Evolutionary conservation across 805 yeast genomes (phyloP).

Genomic region (Gaillardinia entomophila): DNA sequence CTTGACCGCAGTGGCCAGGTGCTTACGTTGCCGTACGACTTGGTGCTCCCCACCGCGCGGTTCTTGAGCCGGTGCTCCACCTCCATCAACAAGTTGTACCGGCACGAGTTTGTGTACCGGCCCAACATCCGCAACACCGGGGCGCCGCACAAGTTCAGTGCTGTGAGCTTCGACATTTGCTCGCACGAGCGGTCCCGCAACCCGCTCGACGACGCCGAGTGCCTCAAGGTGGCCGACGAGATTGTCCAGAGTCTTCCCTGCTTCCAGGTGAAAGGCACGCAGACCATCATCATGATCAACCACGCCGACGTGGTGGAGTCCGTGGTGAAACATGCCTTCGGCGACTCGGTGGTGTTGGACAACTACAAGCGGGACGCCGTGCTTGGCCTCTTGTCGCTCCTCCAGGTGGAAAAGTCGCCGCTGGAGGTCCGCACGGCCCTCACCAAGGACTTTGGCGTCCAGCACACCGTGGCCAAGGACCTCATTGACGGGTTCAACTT

Average conservation of each 20-base stretch:
- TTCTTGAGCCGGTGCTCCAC: conserved; percentile 59
- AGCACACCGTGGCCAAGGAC: conserved; percentile 79
- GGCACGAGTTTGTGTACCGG: conserved; percentile 79
- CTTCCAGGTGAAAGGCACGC: conserved; percentile 43
- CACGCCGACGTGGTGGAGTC: conserved; percentile 77
- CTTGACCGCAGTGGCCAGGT: conserved; percentile 85
- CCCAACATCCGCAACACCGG: conserved; percentile 50
- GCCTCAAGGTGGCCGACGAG: conserved; percentile 77
- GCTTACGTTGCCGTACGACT: conserved; percentile 82
- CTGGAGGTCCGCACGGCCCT: conserved; percentile 46
- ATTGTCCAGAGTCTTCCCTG: conserved; percentile 62
- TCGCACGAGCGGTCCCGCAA: conserved; percentile 42
- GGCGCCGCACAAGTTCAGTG: conserved; percentile 72
- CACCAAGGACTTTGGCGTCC: conserved; percentile 58
- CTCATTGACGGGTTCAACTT: conserved; percentile 72
- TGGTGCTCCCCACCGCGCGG: conserved; percentile 87
- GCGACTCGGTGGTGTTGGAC: conserved; percentile 65
- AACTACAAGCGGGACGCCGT: conserved; percentile 56
- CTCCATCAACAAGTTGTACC: conserved; percentile 53
- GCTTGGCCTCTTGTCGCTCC: conserved; percentile 65
- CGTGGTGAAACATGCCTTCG: conserved; percentile 60
- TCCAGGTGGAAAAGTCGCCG: conserved; percentile 62
- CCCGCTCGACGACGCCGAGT: conserved; percentile 65
- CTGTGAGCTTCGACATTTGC: conserved; percentile 81
- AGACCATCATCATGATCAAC: conserved; percentile 59